Conservation (phyloP, 2,329 filamentous ascomycete species). For the Arthrobotrys megalospora region DNA sequence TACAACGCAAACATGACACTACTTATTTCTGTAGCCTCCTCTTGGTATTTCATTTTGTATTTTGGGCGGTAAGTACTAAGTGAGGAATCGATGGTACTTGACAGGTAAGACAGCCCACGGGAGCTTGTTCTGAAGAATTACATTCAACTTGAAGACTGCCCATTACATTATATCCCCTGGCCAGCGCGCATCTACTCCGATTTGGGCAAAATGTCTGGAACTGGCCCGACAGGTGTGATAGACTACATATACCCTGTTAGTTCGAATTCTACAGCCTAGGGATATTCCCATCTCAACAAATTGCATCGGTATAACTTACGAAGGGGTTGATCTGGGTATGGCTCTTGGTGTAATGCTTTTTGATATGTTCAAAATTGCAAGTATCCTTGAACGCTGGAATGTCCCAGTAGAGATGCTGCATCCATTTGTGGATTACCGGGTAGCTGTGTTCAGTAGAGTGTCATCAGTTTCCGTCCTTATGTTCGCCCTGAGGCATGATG, state of each 20-base stretch:
- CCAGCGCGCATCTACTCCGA: conserved; percentile 2
- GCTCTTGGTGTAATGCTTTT: conserved; percentile 72
- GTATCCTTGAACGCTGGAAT: conserved; percentile 82
- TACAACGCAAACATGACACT: conserved; percentile 30
- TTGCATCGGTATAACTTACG: conserved; percentile 33
- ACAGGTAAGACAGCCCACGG: too few relatives aligned
- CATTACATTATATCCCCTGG: neutral
- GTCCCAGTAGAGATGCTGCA: conserved; percentile 88
- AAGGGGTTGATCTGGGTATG: conserved; percentile 78
- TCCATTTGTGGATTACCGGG: conserved; percentile 83
- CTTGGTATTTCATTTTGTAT: neutral
- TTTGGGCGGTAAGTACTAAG: neutral
- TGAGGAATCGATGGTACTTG: neutral
- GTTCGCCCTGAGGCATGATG: too few relatives aligned
- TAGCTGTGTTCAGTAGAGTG: conserved; percentile 69
- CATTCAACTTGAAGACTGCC: too few relatives aligned
- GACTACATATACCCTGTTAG: conserved; percentile 21
- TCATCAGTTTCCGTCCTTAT: neutral
- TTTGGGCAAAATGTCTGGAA: conserved; percentile 55
- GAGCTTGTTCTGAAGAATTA: too few relatives aligned
- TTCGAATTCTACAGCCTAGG: neutral
- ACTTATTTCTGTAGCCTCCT: neutral
- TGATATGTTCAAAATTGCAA: conserved; percentile 96
- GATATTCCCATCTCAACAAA: neutral
- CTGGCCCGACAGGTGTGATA: conserved; percentile 52